Percentiles rank a stretch among this genome's conserved stretches.
These are phyloP conservation scores for Thalassiosira sp. DNA, from an alignment of 352 stramenopile genomes.

Conservation along the genomic window DNA sequence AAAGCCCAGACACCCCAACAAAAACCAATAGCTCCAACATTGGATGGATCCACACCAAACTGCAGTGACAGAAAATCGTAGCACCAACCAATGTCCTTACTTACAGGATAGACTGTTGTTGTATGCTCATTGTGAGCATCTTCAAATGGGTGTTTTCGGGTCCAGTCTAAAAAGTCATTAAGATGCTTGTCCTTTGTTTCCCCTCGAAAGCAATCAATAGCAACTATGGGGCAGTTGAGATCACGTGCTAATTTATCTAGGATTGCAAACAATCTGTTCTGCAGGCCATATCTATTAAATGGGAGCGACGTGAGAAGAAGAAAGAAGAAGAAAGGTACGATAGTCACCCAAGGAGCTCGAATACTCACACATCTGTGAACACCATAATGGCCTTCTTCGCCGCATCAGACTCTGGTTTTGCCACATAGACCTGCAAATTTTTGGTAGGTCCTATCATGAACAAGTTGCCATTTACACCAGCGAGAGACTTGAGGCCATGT, in stretches of 20 bases:
- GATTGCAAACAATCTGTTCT: slow-evolving; percentile 38
- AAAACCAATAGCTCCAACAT: slow-evolving; percentile 47
- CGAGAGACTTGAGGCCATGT: slow-evolving; percentile 11
- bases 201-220: slow-evolving; percentile 36
- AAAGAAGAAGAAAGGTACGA: not conserved
- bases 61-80: slow-evolving; percentile 22
- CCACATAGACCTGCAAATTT: slow-evolving; percentile 29
- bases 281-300: slow-evolving; percentile 25
- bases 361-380: slow-evolving; percentile 40
- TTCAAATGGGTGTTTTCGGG: slow-evolving; percentile 19
- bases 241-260: slow-evolving; percentile 32
- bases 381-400: slow-evolving; percentile 34
- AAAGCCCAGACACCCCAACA: slow-evolving; percentile 61
- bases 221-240: slow-evolving; percentile 17
- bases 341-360: not conserved
- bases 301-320: not conserved
- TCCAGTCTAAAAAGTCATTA: slow-evolving; percentile 36
- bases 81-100: slow-evolving; percentile 23
- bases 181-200: slow-evolving; percentile 36
- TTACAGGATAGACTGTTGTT: slow-evolving; percentile 14
- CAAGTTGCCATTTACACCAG: not conserved
- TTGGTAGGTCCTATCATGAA: slow-evolving; percentile 15
- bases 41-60: slow-evolving; percentile 2
- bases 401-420: not conserved
- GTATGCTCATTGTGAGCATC: not conserved